Conservation (phyloP, 2,329 filamentous ascomycete species). For the Rutstroemia sp. region DNA sequence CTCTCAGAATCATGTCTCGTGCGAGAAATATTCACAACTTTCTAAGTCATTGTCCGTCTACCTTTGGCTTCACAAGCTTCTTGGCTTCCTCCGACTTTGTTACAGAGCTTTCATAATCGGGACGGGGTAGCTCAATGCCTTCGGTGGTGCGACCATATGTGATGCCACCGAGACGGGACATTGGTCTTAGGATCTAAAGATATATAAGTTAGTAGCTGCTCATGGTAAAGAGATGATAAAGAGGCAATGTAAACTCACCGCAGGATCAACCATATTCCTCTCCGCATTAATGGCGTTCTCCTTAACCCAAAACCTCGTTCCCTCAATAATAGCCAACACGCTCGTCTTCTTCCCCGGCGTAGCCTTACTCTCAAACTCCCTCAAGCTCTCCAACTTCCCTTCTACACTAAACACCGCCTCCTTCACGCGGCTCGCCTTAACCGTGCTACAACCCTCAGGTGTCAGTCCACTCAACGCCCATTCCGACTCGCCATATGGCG, state of each 20-base stretch:
- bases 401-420: slow-evolving; percentile 83
- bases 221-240: not conserved
- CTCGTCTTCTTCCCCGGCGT: slow-evolving; percentile 68
- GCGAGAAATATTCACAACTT: not conserved
- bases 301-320: slow-evolving; percentile 78
- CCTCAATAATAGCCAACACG: slow-evolving; percentile 72
- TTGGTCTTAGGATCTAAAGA: slow-evolving; percentile 58
- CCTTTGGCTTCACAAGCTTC: slow-evolving; percentile 45
- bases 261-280: slow-evolving; percentile 64
- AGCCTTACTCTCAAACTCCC: slow-evolving; percentile 68
- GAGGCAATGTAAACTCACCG: slow-evolving; percentile 36
- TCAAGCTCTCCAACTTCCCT: slow-evolving; percentile 65
- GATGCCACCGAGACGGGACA: slow-evolving; percentile 78
- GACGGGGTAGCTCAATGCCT: slow-evolving; percentile 63
- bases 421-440: slow-evolving; percentile 64
- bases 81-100: slow-evolving; percentile 47
- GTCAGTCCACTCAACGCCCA: slow-evolving; percentile 75
- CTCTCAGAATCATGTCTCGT: too few relatives aligned
- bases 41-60: slow-evolving; percentile 30
- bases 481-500: slow-evolving; percentile 69
- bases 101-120: slow-evolving; percentile 37
- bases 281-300: slow-evolving; percentile 83
- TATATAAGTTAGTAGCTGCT: slow-evolving; percentile 9
- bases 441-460: slow-evolving; percentile 56
- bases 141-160: slow-evolving; percentile 68